Conservation (phyloP, 2,329 filamentous ascomycete genomes). For the Cadophora sp. region DNA sequence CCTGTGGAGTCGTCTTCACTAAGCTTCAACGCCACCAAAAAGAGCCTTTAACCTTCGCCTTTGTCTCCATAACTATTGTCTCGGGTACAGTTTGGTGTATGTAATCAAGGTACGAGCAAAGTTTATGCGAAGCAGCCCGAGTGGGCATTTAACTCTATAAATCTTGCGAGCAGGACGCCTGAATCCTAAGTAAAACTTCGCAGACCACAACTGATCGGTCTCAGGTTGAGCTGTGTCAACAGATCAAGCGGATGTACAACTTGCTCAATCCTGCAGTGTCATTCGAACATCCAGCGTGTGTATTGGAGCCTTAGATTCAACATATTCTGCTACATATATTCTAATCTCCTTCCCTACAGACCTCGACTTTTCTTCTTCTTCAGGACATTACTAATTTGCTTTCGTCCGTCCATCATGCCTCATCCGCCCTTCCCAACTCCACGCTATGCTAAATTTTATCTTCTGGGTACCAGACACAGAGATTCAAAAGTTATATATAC, state of each 20-base stretch:
- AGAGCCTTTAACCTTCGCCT: neutral
- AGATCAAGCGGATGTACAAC: neutral
- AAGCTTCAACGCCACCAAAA: neutral
- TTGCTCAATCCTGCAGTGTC: neutral
- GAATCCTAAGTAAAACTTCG: neutral
- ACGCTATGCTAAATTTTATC: conserved; percentile 33
- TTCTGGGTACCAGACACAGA: conserved; percentile 37
- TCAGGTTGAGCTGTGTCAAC: neutral
- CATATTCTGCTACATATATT: conserved; percentile 24
- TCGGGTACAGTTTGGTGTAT: too few relatives aligned
- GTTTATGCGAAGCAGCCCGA: neutral
- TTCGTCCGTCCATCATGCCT: conserved; percentile 12
- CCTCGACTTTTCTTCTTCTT: conserved; percentile 16
- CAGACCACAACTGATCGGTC: neutral
- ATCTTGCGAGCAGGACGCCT: neutral
- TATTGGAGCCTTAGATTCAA: conserved; percentile 16
- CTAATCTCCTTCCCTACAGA: conserved; percentile 8
- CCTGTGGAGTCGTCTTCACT: neutral
- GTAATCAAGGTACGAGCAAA: neutral
- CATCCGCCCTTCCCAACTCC: conserved; percentile 25
- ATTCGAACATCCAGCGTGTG: neutral
- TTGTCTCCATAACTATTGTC: neutral
- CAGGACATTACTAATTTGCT: conserved; percentile 26
- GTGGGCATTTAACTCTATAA: neutral
- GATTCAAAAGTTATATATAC: conserved; percentile 33